Evolutionary conservation across 2,329 filamentous ascomycete genomes (phyloP), one percentile per base, ranked within the genome.

Genomic region (Fusarium brevicatenulatum): DNA sequence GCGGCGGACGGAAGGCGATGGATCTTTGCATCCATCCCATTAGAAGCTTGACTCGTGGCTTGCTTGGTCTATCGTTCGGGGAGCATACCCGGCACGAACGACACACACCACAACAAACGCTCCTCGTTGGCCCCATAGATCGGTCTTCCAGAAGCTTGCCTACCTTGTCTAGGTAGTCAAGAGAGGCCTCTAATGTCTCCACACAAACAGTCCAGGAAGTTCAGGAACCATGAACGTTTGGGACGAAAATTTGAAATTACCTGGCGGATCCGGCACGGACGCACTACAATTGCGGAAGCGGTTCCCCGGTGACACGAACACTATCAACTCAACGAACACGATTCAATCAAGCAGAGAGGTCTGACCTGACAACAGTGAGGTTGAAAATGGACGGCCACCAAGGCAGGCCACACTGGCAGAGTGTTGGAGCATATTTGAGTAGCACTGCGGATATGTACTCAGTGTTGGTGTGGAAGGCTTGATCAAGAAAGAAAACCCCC

Each of bases 241-340:
- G 46, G 71, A 76, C 59, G 64, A 72, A 75, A 67, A 55, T 70
- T 75, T 78, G 69, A 80, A 78, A 80, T 81, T 79, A 80, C 71
- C 67, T 59, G 63, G 67, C 74, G 72, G 71, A 67, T 70, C 59
- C 53, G 55, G 70, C 67, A 75, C 68, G 66, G 72, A 71, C 69
- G 54, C 75, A 62, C 63, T 74, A 66, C 56, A 57, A 68, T 58
- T 56, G 70, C 79, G 79, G 79, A 80, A 80, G 75, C 44, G 30
- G 73, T 75, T 81, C 78, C 78, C 79, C 78, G 80, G 79, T 65
- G 74, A 78, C 77, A 77, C 67, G 73, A 78, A 76, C 65, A 44
- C 43, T 55, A 56, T 52, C 54, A 55, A 70, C 60, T 70, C 68
- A 71, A 74, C 65, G 50, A 70, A 70, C 63, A 61, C 44, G 46